phyloP scores from a whole-genome alignment of 192 early-diverging fungal genomes.

The Helicostylum pulchrum region DNA sequence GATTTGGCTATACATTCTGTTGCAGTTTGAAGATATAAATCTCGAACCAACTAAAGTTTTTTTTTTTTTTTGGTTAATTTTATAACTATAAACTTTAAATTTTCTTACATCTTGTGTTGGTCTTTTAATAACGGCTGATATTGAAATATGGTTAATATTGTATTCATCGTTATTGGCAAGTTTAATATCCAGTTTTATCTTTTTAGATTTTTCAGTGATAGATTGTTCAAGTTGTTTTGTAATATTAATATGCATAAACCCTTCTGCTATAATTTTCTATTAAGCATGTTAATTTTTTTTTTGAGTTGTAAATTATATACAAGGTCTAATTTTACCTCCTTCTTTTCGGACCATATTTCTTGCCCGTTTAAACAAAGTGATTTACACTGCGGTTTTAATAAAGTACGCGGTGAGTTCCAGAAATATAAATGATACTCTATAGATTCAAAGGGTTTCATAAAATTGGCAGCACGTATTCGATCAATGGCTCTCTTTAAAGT shows the following conservation, averaged over 20 bases:
- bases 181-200: background rate
- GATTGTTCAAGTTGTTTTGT: constrained; percentile 1
- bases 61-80: background rate
- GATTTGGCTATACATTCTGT: constrained; percentile 9
- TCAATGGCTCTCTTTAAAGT: constrained; percentile 8
- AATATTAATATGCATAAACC: constrained; percentile 18
- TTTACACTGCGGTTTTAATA: constrained; percentile 8
- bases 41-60: background rate
- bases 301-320: background rate
- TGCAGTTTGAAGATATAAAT: constrained; percentile 5
- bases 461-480: background rate
- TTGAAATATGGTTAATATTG: constrained; percentile 13
- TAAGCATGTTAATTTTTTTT: too few species aligned
- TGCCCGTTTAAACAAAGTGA: background rate
- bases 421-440: background rate
- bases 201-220: background rate
- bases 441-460: background rate
- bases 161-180: constrained; percentile 10
- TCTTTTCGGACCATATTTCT: background rate
- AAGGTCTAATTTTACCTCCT: background rate
- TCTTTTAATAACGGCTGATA: constrained; percentile 5
- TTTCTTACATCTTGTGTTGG: constrained; percentile 7
- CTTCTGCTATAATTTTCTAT: constrained; percentile 1
- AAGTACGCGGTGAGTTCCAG: background rate
- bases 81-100: background rate